Percentiles rank a stretch among this genome's conserved stretches.
Evolutionary conservation across 176 grass and related monocot genomes (phyloP).

Genomic region (Microstegium vimineum): DNA sequence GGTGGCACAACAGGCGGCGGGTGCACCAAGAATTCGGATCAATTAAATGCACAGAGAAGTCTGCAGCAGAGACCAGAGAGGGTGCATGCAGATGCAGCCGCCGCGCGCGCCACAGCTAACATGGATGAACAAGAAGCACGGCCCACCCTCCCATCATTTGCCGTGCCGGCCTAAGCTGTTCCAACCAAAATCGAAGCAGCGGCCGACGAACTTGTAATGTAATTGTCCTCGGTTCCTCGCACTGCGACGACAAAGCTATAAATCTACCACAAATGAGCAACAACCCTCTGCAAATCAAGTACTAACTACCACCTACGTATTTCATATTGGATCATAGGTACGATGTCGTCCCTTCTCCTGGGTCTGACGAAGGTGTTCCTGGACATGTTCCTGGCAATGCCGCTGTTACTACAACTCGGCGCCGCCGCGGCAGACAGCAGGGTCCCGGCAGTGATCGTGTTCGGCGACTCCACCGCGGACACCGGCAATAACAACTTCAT

Average conservation of each 20-base stretch:
- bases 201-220: neutral
- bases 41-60: neutral
- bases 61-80: no score
- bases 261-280: neutral
- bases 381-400: neutral
- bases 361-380: neutral
- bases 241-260: neutral
- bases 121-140: slow-evolving; percentile 32
- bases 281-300: neutral
- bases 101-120: neutral
- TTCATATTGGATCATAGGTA: neutral
- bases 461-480: slow-evolving; percentile 74
- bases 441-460: slow-evolving; percentile 55
- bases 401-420: neutral
- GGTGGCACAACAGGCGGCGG: no score
- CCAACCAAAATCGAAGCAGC: neutral
- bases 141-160: slow-evolving; percentile 15
- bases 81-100: no score
- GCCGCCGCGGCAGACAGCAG: neutral
- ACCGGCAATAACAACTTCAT: slow-evolving; percentile 74
- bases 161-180: neutral
- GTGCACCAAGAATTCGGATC: neutral
- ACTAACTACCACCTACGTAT: neutral
- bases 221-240: neutral
- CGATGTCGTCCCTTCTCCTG: neutral